Conservation (phyloP, 192 early-diverging fungal genomes). For the Podila horticola region DNA sequence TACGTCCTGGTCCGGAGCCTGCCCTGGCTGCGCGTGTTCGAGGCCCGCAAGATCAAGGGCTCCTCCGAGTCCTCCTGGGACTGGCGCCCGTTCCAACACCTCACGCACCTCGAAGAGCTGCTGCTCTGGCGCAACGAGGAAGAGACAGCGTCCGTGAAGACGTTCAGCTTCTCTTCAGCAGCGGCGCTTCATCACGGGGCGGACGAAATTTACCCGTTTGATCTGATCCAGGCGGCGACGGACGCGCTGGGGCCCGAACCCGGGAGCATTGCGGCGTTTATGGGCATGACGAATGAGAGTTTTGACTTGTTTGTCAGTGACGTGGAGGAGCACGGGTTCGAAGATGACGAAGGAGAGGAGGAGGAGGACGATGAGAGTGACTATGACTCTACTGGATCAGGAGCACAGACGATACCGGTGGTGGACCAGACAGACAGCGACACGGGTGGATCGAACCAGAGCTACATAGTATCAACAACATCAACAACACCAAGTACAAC, state of each 20-base stretch:
- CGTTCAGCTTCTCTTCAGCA: slow-evolving; percentile 19
- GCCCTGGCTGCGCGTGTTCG: slow-evolving; percentile 32
- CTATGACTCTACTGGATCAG: too few relatives aligned
- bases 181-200: slow-evolving; percentile 6
- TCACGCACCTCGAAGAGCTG: slow-evolving; percentile 15
- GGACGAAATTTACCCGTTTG: slow-evolving; percentile 14
- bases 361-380: too few relatives aligned
- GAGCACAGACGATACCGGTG: too few relatives aligned
- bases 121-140: slow-evolving; percentile 39
- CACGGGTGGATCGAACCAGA: background rate
- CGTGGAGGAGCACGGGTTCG: too few relatives aligned
- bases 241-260: slow-evolving; percentile 12
- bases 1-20: slow-evolving; percentile 27
- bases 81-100: slow-evolving; percentile 26
- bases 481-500: background rate
- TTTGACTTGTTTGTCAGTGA: too few relatives aligned
- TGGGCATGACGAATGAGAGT: background rate
- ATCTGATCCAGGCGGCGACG: slow-evolving; percentile 14
- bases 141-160: slow-evolving; percentile 1
- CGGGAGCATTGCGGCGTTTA: slow-evolving; percentile 1
- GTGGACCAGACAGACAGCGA: too few relatives aligned
- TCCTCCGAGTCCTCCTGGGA: slow-evolving; percentile 22
- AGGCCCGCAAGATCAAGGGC: slow-evolving; percentile 32
- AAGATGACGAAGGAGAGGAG: too few relatives aligned
- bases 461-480: background rate